phyloP scores from a whole-genome alignment of 495 filamentous ascomycete species.

The Astrothelium macrocarpum region DNA sequence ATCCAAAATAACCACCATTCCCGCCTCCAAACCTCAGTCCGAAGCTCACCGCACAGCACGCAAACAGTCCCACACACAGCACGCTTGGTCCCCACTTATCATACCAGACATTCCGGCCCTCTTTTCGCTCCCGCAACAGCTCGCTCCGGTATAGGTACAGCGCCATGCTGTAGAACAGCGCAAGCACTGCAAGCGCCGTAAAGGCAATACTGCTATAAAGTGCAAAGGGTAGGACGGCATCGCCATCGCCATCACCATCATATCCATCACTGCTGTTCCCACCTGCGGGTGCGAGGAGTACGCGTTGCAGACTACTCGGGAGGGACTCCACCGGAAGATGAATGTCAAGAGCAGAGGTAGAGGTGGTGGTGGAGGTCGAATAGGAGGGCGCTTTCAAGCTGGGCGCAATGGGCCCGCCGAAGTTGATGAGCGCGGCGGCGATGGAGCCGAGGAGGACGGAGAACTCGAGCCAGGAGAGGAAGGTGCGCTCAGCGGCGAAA shows the following conservation, averaged over 20 bases:
- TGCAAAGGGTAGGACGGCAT: background rate
- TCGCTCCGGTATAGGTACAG: conserved; percentile 81
- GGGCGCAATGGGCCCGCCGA: conserved; percentile 51
- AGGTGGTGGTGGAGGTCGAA: too few relatives aligned
- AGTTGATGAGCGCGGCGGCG: conserved; percentile 86
- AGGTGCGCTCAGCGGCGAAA: conserved; percentile 92
- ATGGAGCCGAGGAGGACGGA: conserved; percentile 89
- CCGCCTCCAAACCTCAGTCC: conserved; percentile 43
- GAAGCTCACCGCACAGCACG: conserved; percentile 70
- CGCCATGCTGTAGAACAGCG: conserved; percentile 66
- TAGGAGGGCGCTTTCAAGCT: conserved; percentile 31
- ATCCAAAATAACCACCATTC: conserved; percentile 28
- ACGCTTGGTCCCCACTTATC: conserved; percentile 76
- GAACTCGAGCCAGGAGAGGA: conserved; percentile 95
- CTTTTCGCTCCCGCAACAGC: conserved; percentile 60
- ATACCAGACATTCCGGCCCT: conserved; percentile 62
- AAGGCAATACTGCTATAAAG: conserved; percentile 43
- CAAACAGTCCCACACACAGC: conserved; percentile 64
- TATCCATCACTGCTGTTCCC: background rate
- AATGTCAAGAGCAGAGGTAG: background rate
- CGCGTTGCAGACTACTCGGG: background rate
- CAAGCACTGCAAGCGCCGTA: conserved; percentile 64
- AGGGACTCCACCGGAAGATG: background rate
- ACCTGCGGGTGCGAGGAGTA: background rate
- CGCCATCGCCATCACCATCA: background rate